Conservation (phyloP, 176 grass and related monocot genomes). For the Oryza glumipatula region DNA sequence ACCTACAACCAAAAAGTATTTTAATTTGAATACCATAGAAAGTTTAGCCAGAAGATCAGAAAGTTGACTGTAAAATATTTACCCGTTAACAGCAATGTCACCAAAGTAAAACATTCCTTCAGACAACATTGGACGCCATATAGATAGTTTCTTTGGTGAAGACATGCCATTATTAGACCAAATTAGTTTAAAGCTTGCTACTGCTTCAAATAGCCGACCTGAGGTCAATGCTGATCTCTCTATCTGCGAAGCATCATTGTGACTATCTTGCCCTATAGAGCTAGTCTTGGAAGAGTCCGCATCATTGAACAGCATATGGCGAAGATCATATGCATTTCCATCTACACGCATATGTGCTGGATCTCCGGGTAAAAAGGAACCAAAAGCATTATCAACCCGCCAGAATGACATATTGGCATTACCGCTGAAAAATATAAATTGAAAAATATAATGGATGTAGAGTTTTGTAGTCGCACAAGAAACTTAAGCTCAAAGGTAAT, state of each 20-base stretch:
- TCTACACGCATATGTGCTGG: slow-evolving; percentile 52
- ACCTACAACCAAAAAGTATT: slow-evolving; percentile 55
- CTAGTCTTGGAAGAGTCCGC: slow-evolving; percentile 46
- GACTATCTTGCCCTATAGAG: slow-evolving; percentile 40
- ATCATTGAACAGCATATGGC: slow-evolving; percentile 76
- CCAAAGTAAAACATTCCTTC: slow-evolving; percentile 87
- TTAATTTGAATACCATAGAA: slow-evolving; percentile 27
- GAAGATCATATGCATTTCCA: slow-evolving; percentile 80
- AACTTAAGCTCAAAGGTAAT: slow-evolving; percentile 34
- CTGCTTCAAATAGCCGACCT: slow-evolving; percentile 72
- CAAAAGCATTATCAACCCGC: slow-evolving; percentile 88
- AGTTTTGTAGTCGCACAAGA: slow-evolving; percentile 38
- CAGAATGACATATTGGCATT: slow-evolving; percentile 72
- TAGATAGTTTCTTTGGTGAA: slow-evolving; percentile 80
- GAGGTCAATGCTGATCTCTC: slow-evolving; percentile 63
- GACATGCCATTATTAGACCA: slow-evolving; percentile 81
- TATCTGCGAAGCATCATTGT: slow-evolving; percentile 47
- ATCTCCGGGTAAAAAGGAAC: slow-evolving; percentile 83
- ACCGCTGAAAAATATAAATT: slow-evolving; percentile 49
- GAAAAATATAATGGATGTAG: slow-evolving; percentile 32
- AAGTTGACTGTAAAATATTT: slow-evolving; percentile 32
- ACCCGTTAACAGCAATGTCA: slow-evolving; percentile 91
- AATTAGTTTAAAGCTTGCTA: slow-evolving; percentile 85
- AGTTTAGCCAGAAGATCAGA: slow-evolving; percentile 21
- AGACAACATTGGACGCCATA: slow-evolving; percentile 86